phyloP scores from a whole-genome alignment of 139 green algal species.

The Picochlorum sp. region DNA sequence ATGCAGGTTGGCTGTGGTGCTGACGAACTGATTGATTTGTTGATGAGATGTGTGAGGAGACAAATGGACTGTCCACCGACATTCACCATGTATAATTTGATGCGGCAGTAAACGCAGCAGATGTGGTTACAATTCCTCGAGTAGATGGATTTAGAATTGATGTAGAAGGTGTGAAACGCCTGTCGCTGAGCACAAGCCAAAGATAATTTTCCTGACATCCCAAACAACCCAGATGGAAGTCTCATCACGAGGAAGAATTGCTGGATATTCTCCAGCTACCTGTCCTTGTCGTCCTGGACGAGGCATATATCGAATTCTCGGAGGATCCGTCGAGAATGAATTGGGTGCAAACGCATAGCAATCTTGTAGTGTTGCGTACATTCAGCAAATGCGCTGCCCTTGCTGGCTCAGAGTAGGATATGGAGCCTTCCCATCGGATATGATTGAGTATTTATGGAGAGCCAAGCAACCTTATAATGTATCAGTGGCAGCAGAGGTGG shows the following conservation, averaged over 20 bases:
- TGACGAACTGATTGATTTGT: conserved; percentile 91
- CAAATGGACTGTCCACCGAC: conserved; percentile 84
- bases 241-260: conserved; percentile 79
- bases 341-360: conserved; percentile 68
- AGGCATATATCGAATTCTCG: conserved; percentile 98
- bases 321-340: conserved; percentile 43
- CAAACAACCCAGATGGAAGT: conserved; percentile 98
- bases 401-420: conserved; percentile 55
- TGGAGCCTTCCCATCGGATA: conserved; percentile 54
- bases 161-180: conserved; percentile 58
- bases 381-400: conserved; percentile 92
- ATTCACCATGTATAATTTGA: conserved; percentile 99
- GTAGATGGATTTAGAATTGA: conserved; percentile 79
- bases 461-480: conserved; percentile 99
- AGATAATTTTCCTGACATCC: conserved; percentile 98
- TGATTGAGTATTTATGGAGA: conserved; percentile 89
- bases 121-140: conserved; percentile 75
- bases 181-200: conserved; percentile 73
- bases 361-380: conserved; percentile 95
- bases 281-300: conserved; percentile 94
- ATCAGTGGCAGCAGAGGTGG: conserved; percentile 80
- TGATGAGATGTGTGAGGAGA: conserved; percentile 89
- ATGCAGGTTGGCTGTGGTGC: conserved; percentile 86
- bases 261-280: conserved; percentile 66
- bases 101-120: conserved; percentile 83